phyloP scores from a whole-genome alignment of 148 eudicot genomes.

The Suaeda aralocaspica region DNA sequence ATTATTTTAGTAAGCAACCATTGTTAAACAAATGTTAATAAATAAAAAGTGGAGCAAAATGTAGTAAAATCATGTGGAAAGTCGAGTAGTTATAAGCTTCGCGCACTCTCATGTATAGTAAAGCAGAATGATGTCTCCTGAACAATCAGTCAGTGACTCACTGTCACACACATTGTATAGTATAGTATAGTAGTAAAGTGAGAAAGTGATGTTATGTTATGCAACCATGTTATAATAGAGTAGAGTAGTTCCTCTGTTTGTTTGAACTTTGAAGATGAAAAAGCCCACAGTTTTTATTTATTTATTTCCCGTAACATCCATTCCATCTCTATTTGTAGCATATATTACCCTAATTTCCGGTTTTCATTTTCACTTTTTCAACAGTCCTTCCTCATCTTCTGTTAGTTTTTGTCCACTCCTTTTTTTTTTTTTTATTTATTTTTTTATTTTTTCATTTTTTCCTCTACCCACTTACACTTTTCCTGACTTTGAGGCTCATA shows the following conservation, averaged over 20 bases:
- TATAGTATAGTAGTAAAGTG: too few species aligned
- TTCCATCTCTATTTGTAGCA: too few species aligned
- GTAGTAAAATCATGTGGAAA: neutral
- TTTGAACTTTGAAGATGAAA: too few species aligned
- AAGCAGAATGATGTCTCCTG: conserved; percentile 14
- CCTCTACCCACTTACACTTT: neutral
- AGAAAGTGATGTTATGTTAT: too few species aligned
- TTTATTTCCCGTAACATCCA: too few species aligned
- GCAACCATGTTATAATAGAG: too few species aligned
- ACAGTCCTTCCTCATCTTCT: conserved; percentile 3
- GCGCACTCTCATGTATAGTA: conserved; percentile 9
- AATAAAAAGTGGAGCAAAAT: too few species aligned
- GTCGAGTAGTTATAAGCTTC: neutral
- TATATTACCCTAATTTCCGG: neutral
- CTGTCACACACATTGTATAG: too few species aligned
- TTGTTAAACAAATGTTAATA: too few species aligned
- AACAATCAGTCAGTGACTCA: too few species aligned
- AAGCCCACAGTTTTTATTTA: neutral
- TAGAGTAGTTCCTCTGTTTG: too few species aligned
- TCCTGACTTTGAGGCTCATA: neutral
- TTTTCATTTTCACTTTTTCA: neutral
- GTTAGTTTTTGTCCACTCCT: conserved; percentile 10
- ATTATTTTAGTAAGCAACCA: too few species aligned
- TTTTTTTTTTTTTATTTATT: neutral
- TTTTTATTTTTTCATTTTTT: neutral